phyloP scores from a whole-genome alignment of 768 basidiomycete species.

The Lyophyllum decastes region DNA sequence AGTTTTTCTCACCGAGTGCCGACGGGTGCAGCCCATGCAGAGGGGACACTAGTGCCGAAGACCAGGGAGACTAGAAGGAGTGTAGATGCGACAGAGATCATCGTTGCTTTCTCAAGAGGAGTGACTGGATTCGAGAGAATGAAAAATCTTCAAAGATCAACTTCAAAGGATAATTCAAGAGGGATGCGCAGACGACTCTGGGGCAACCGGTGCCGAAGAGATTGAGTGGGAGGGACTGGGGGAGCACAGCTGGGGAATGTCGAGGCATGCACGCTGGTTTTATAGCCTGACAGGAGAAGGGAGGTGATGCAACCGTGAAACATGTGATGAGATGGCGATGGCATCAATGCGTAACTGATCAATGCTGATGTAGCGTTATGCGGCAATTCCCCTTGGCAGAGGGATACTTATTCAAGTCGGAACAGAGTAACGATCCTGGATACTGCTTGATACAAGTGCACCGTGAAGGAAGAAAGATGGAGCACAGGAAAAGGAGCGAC shows the following conservation, averaged over 20 bases:
- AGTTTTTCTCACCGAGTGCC: constrained; percentile 11
- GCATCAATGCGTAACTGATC: neutral
- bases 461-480: too few relatives aligned
- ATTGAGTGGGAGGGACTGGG: constrained; percentile 9
- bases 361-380: too few relatives aligned
- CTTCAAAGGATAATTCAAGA: constrained; percentile 7
- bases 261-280: neutral
- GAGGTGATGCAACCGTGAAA: constrained; percentile 7
- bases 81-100: constrained; percentile 17
- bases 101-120: constrained; percentile 9
- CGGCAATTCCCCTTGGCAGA: too few relatives aligned
- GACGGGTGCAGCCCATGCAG: constrained; percentile 13
- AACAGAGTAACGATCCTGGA: too few relatives aligned
- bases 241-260: constrained; percentile 18
- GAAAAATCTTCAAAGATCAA: constrained; percentile 14
- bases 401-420: too few relatives aligned
- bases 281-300: constrained; percentile 5
- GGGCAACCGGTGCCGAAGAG: constrained; percentile 23
- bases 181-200: constrained; percentile 13
- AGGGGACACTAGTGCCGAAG: constrained; percentile 7
- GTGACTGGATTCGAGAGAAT: constrained; percentile 3
- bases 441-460: too few relatives aligned
- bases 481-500: too few relatives aligned
- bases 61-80: constrained; percentile 11
- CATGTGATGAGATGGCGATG: neutral